These are phyloP conservation scores for Kluyveromyces starmeri DNA, from an alignment of 805 yeast genomes.

Conservation along the genomic window DNA sequence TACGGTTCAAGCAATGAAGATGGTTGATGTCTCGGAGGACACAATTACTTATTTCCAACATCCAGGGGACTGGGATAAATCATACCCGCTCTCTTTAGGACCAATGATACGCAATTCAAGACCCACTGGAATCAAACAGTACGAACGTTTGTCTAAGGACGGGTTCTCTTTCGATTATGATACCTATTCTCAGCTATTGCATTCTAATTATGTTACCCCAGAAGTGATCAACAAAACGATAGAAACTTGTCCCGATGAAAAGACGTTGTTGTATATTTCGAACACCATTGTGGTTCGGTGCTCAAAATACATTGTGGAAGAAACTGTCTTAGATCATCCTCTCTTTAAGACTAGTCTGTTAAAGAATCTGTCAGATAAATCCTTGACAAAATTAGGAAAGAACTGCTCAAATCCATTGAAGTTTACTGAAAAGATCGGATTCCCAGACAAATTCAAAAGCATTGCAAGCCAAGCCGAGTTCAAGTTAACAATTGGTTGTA, in stretches of 20 bases:
- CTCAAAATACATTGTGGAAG: conserved; percentile 10
- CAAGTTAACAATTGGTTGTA: conserved; percentile 15
- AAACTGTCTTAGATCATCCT: conserved; percentile 12
- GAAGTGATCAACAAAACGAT: conserved; percentile 14
- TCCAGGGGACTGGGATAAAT: conserved; percentile 29
- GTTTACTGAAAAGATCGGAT: conserved; percentile 16
- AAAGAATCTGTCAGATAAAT: conserved; percentile 18
- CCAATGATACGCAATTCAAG: conserved; percentile 20
- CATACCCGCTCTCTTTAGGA: conserved; percentile 24
- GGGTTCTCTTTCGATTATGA: conserved; percentile 28
- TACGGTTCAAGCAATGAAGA: conserved; percentile 24
- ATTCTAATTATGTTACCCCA: conserved; percentile 12
- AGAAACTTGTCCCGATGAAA: conserved; percentile 14
- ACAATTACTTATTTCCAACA: conserved; percentile 17
- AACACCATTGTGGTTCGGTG: conserved; percentile 15
- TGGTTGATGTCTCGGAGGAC: conserved; percentile 20
- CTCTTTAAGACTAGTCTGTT: conserved; percentile 11
- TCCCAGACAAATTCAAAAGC: conserved; percentile 22
- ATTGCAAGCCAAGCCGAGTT: conserved; percentile 24
- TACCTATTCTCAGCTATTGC: conserved; percentile 23
- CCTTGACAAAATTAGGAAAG: conserved; percentile 18
- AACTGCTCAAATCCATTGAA: conserved; percentile 8
- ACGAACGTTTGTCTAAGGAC: conserved; percentile 15
- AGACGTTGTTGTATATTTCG: conserved; percentile 15
- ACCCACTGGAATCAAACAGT: conserved; percentile 21